These are phyloP conservation scores for Trichaptum fuscoviolaceum DNA, from an alignment of 768 basidiomycete genomes.

Conservation along the genomic window DNA sequence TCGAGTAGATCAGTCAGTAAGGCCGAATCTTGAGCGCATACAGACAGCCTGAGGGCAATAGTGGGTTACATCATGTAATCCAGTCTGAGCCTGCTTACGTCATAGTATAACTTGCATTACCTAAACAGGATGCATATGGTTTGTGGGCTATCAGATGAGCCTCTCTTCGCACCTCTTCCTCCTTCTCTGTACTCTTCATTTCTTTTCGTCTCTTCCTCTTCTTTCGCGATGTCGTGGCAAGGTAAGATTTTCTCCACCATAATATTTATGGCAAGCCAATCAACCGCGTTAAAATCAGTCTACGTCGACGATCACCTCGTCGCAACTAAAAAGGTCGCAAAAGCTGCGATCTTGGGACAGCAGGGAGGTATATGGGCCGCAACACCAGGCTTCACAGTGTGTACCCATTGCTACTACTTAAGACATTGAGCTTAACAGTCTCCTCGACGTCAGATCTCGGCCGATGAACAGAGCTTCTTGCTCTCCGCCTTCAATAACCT, in stretches of 20 bases:
- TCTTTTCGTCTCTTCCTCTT: conserved; percentile 8
- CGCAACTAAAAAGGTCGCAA: conserved; percentile 63
- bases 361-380: conserved; percentile 76
- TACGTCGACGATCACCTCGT: conserved; percentile 82
- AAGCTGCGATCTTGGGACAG: conserved; percentile 73
- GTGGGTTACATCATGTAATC: neutral
- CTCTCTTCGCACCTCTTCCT: neutral
- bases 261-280: neutral
- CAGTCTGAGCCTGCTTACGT: neutral
- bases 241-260: conserved; percentile 26
- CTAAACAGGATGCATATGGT: neutral
- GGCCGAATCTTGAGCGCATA: neutral
- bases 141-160: neutral
- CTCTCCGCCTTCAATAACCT: conserved; percentile 41
- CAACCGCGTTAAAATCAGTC: conserved; percentile 35
- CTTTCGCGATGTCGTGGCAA: conserved; percentile 65
- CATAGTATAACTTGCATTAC: neutral
- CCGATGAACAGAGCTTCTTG: conserved; percentile 59
- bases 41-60: neutral
- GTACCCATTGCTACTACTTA: conserved; percentile 18
- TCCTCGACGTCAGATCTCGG: conserved; percentile 41
- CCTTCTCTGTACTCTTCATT: conserved; percentile 2
- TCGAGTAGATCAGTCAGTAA: too few species aligned
- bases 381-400: conserved; percentile 52
- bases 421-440: neutral